Evolutionary conservation across 441 rosid genomes (phyloP), one percentile per base, ranked within the genome.

Genomic region (Bruguiera hainesii): DNA sequence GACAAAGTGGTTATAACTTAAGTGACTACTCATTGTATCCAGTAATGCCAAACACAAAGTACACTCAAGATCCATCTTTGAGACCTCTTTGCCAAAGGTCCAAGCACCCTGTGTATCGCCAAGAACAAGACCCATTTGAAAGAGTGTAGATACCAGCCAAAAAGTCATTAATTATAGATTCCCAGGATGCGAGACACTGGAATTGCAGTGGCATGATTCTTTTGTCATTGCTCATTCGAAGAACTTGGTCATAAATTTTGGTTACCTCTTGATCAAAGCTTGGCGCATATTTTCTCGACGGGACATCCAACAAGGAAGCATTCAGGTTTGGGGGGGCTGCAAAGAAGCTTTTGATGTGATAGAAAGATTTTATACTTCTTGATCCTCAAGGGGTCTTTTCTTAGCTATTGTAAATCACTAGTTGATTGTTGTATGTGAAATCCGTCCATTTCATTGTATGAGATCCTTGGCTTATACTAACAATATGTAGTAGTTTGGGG

Each of bases 71-170:
- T 71, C 78, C 81, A 25, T 69, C 83, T 73, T 78, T 3, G 96
- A 94, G 64, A 62, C 76, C 53, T 48, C 89, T 51, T 64, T 70
- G 29, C 71, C 85, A 37, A 87, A 76, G 69, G 29, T 78, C 28
- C 94, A 76, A 70, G 79, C 89, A 2, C 83, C 89, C 0, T 79
- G 78, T 6, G 70, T 84, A 69, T 75, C 93, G 13, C 82, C 91
- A 21, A 89, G 91, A 79, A 78, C 82, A 55, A 84, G 90, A 71
- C 85, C 82, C 48, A 73, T 87, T 35, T 89, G 81, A 91, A 64
- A 48, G 56, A 60, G 30, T 75, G 85, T 82, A 78, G 61, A 78
- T 78, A 80, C 60, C 63, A 57, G 48, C 55, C 61, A 50, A 63
- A 30, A 49, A 57, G 46, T 25, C 63, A 65, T 60, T 29, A 46